phyloP scores from a whole-genome alignment of 139 green algal genomes.

The Monoraphidium neglectum region DNA sequence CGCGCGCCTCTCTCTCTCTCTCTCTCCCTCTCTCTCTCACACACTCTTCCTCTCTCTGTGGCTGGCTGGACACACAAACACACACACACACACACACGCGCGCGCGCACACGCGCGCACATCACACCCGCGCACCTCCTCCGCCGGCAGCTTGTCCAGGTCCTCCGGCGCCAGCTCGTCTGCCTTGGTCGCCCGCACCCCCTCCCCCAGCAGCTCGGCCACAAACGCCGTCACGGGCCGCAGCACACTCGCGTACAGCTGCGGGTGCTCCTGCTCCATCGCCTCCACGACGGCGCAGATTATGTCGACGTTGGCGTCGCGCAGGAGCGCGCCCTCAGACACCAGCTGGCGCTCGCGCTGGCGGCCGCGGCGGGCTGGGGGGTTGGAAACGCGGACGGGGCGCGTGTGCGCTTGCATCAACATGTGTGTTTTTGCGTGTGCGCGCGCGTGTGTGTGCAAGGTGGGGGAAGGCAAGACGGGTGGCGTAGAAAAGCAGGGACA shows the following conservation, averaged over 20 bases:
- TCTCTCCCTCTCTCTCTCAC: too few species aligned
- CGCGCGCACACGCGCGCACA: too few species aligned
- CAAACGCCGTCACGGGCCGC: constrained; percentile 64
- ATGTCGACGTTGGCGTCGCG: constrained; percentile 78
- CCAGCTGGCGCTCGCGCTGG: neutral
- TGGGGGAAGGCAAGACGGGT: too few species aligned
- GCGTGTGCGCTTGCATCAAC: too few species aligned
- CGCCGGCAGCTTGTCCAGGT: constrained; percentile 72
- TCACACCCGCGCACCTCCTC: too few species aligned
- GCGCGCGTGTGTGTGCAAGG: too few species aligned
- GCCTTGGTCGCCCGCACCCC: constrained; percentile 17
- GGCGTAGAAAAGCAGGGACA: too few species aligned
- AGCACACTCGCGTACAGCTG: constrained; percentile 71
- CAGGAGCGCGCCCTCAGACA: neutral
- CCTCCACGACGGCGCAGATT: constrained; percentile 70
- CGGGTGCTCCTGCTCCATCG: constrained; percentile 79
- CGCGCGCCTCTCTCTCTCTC: too few species aligned
- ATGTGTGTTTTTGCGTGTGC: too few species aligned
- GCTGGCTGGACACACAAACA: too few species aligned
- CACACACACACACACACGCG: too few species aligned
- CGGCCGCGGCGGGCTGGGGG: neutral
- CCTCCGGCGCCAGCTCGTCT: constrained; percentile 72
- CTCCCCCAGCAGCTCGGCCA: constrained; percentile 63
- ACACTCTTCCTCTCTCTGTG: too few species aligned
- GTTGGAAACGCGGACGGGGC: neutral